Base-by-base conservation (phyloP, 306 rosid genomes). In the Begonia loranthoides region DNA sequence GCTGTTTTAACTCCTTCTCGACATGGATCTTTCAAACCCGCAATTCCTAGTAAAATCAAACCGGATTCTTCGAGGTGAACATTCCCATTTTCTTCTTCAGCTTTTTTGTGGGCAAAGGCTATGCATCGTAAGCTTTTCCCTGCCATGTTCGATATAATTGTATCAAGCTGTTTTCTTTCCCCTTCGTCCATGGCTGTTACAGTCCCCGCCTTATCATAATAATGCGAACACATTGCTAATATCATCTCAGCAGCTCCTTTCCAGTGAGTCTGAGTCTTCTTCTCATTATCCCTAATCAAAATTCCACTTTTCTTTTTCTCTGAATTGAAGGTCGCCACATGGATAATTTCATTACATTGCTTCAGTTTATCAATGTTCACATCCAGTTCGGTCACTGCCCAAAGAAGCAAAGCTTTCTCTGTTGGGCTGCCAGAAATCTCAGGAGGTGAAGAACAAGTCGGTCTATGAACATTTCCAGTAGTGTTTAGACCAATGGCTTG, bases 201-300 rank as follows among this genome's bases (percentile, higher is more conserved):
- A 44, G 49, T 43, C 48, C 69, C 69, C 4, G 45, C 45, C 12
- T 3, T 56, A 10, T 64, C 51, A 10, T 50, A 64, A 50, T 33
- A 64, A 56, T 46, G 7, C 48, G 58, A 64, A 51, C 69, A 64
- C 63, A 56, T 50, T 0, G 47, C 12, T 12, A 64, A 11, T 40
- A 64, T 49, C 63, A 64, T 64, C 51, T 64, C 69, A 5, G 63
- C 58, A 15, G 69, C 69, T 64, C 69, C 69, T 17, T 64, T 56
- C 69, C 63, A 64, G 10, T 64, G 63, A 28, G 69, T 49, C 46
- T 41, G 51, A 14, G 19, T 13, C 57, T 41, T 50, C 24, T 56
- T 57, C 4, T 22, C 51, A 1, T 49, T 10, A 4, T 40, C 46
- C 54, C 13, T 24, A 13, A 13, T 39, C 63, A 15, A 64, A 56